Evolutionary conservation across 352 stramenopile genomes (phyloP), one percentile per base, ranked within the genome.

Genomic region (Pythium monospermum): DNA sequence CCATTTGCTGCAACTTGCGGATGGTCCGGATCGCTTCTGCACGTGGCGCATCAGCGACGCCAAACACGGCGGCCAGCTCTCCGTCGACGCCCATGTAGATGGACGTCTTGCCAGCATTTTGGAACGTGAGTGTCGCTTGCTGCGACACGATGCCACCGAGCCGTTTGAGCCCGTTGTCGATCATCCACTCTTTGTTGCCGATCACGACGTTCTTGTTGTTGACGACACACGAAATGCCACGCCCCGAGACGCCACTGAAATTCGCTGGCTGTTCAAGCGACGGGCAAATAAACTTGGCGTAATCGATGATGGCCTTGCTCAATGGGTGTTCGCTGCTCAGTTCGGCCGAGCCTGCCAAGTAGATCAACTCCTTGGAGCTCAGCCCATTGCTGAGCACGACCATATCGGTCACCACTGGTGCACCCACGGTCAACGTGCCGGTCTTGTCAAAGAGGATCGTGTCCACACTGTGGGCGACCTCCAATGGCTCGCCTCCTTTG

Each of bases 391-490:
- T 87, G 42, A 91, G 65, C 23, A 95, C 74, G 15, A 95, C 70
- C 30, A 96, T 76, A 52, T 96, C 73, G 33, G 78, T 90, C 39
- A 97, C 86, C 7, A 81, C 71, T 6, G 94, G 95, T 38, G 92
- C 78, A 7, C 95, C 95, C 16, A 90, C 77, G 1, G 96, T 99
- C 12, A 99, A 63, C n/a, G 97, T 99, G 3, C 97, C 97, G 0
- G 97, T 99, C 76, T 99, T 99, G 75, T 99, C 97, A 66, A 99
- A 99, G 21, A 99, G 64, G 47, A 99, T 93, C 31, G 88, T 91
- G 50, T 96, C 87, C 35, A 99, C 79, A 48, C 91, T 94, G 59
- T 96, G 83, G 11, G 87, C 86, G n/a, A 79, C 72, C 50, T 98
- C 88, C 8, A 98, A 71, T 12, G 92, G 83, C 49, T 95, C 85